These are phyloP conservation scores for Phytopythium delawarense DNA, from an alignment of 352 stramenopile genomes.

Conservation along the genomic window DNA sequence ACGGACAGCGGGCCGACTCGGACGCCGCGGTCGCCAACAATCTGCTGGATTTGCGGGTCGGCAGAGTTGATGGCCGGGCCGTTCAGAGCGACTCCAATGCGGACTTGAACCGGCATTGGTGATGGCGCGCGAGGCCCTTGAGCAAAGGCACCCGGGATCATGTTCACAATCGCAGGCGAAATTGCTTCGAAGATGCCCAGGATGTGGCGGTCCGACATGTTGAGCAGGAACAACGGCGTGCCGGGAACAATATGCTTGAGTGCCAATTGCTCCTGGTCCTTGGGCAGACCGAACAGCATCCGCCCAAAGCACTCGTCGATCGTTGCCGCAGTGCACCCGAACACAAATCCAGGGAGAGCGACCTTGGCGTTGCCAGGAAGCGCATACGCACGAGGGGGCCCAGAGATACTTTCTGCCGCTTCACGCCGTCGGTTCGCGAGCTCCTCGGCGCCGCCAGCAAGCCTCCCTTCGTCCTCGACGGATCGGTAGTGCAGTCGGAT, in stretches of 20 bases:
- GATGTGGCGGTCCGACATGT: constrained; percentile 80
- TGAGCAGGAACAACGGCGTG: constrained; percentile 82
- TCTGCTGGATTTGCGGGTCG: constrained; percentile 69
- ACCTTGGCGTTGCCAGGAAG: constrained; percentile 10
- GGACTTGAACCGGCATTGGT: constrained; percentile 68
- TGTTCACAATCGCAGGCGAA: constrained; percentile 63
- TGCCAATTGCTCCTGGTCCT: constrained; percentile 67
- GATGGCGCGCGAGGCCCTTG: constrained; percentile 49
- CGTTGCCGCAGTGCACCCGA: constrained; percentile 72
- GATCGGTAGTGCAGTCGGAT: constrained; percentile 83
- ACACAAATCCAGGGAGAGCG: constrained; percentile 68
- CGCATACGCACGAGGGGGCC: constrained; percentile 13
- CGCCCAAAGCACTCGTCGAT: constrained; percentile 88
- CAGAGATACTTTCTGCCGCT: constrained; percentile 68
- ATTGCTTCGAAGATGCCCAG: constrained; percentile 84
- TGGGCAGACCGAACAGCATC: constrained; percentile 75
- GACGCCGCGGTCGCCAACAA: constrained; percentile 58
- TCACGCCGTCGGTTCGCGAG: constrained; percentile 64
- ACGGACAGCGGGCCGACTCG: constrained; percentile 58
- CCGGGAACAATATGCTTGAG: constrained; percentile 63
- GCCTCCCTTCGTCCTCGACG: constrained; percentile 76
- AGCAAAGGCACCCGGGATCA: constrained; percentile 77
- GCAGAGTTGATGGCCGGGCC: constrained; percentile 63
- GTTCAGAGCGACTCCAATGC: constrained; percentile 67
- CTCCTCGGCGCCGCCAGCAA: constrained; percentile 66